phyloP scores from a whole-genome alignment of 2,329 filamentous ascomycete genomes.

The Aureobasidium namibiae region DNA sequence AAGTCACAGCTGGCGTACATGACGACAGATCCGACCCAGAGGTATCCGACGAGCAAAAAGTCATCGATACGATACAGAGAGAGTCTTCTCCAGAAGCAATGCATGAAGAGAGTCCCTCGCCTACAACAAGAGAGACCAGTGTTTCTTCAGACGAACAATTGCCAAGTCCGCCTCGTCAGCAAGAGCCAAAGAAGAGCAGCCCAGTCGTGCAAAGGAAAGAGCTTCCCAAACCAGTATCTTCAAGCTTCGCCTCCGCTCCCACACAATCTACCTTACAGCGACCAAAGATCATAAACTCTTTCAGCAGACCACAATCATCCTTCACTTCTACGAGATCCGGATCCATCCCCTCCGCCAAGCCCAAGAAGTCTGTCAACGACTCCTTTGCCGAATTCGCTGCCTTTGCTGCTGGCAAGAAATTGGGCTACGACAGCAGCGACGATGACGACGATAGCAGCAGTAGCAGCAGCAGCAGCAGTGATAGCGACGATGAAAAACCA shows the following conservation, averaged over 20 bases:
- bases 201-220: not conserved
- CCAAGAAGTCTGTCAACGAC: not conserved
- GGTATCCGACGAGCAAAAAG: not conserved
- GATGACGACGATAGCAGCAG: not conserved
- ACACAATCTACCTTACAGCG: not conserved
- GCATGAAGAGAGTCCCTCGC: not conserved
- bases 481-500: slow-evolving; percentile 1
- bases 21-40: not conserved
- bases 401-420: not conserved
- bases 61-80: not conserved
- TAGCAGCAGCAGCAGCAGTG: not conserved
- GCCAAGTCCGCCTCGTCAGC: not conserved
- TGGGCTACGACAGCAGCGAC: slow-evolving; percentile 1
- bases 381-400: slow-evolving; percentile 3
- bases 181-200: not conserved
- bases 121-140: not conserved
- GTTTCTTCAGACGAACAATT: not conserved
- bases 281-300: not conserved
- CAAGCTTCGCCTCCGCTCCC: not conserved
- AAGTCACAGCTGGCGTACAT: not conserved
- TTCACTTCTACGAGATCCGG: not conserved
- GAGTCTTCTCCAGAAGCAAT: not conserved
- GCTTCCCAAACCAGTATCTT: not conserved
- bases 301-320: not conserved
- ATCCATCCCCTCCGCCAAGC: not conserved